Conservation (phyloP, 345 rosid species). For the Murraya paniculata region DNA sequence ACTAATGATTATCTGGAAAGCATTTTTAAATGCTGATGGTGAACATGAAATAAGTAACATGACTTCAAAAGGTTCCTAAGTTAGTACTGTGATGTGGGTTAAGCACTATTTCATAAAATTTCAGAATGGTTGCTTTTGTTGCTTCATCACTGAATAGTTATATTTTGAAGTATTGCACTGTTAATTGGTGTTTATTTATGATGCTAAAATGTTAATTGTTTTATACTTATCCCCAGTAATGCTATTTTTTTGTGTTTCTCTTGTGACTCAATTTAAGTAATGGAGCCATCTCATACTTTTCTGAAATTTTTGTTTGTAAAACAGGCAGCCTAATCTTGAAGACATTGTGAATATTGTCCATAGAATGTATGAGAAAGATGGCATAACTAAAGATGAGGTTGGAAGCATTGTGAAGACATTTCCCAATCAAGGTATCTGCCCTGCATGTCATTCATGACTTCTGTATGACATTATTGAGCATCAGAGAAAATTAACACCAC, state of each 20-base stretch:
- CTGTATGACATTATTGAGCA: background rate
- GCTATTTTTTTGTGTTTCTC: background rate
- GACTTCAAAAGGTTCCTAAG: background rate
- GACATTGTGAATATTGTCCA: slow-evolving; percentile 82
- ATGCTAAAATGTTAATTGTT: background rate
- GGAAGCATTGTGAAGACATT: slow-evolving; percentile 60
- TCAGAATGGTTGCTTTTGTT: background rate
- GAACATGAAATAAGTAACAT: background rate
- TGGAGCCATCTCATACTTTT: slow-evolving; percentile 17
- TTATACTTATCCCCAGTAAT: background rate
- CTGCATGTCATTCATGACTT: background rate
- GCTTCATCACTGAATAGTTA: background rate
- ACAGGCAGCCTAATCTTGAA: slow-evolving; percentile 89
- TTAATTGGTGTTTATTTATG: background rate
- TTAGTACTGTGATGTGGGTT: background rate
- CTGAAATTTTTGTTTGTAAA: slow-evolving; percentile 19
- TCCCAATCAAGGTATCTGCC: slow-evolving; percentile 79
- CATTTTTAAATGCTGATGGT: background rate
- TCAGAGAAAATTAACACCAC: background rate
- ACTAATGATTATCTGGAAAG: background rate
- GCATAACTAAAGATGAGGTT: slow-evolving; percentile 65
- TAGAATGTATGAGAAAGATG: slow-evolving; percentile 90
- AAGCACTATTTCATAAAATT: background rate
- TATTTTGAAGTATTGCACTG: background rate
- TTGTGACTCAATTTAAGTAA: background rate